These are phyloP conservation scores for Clavispora phyllophila DNA, from an alignment of 805 yeast genomes.

Conservation along the genomic window DNA sequence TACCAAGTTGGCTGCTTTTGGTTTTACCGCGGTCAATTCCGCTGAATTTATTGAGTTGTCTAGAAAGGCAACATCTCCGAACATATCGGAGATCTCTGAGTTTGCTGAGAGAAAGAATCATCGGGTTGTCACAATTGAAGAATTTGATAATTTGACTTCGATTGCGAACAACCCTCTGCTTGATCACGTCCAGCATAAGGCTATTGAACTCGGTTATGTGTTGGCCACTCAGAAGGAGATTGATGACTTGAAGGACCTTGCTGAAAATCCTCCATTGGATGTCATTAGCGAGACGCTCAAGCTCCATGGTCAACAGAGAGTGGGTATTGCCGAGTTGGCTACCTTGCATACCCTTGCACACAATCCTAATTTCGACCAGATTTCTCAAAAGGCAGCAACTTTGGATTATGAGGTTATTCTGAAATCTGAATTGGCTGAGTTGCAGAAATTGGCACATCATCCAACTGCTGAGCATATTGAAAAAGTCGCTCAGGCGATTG, in stretches of 20 bases:
- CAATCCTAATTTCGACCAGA: slow-evolving; percentile 3
- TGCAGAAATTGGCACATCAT: neutral
- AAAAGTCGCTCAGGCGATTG: neutral
- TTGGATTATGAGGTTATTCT: neutral
- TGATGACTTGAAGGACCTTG: neutral
- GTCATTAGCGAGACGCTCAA: neutral
- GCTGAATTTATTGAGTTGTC: slow-evolving; percentile 1
- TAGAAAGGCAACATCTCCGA: slow-evolving; percentile 13
- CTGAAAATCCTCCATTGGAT: slow-evolving; percentile 10
- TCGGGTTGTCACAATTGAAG: slow-evolving; percentile 1
- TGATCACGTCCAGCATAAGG: slow-evolving; percentile 15
- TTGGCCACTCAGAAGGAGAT: slow-evolving; percentile 10
- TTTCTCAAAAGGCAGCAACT: slow-evolving; percentile 2
- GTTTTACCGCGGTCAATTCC: neutral
- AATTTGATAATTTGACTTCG: slow-evolving; percentile 6
- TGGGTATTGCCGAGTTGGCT: slow-evolving; percentile 8
- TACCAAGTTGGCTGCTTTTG: neutral
- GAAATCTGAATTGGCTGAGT: neutral
- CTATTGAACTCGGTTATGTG: slow-evolving; percentile 12
- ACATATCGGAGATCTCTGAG: slow-evolving; percentile 7
- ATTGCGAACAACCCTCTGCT: slow-evolving; percentile 13
- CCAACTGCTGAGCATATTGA: slow-evolving; percentile 1
- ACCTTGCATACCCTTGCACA: neutral
- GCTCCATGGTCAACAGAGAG: neutral
- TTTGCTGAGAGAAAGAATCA: slow-evolving; percentile 2